phyloP scores from a whole-genome alignment of 331 rosid genomes.

The Quercus tomentella region DNA sequence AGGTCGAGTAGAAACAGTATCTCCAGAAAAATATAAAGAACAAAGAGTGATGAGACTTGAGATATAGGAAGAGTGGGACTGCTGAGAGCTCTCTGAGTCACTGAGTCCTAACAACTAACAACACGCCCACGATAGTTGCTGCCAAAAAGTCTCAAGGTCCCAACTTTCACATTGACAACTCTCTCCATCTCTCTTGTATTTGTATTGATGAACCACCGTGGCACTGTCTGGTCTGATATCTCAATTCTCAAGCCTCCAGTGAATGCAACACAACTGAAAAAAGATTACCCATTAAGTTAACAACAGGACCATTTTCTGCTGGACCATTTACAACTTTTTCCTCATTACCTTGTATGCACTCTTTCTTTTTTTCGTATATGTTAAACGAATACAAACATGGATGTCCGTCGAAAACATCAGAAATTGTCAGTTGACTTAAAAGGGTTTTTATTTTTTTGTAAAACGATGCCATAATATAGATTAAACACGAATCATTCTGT shows the following conservation, averaged over 20 bases:
- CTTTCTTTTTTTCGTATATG: no score
- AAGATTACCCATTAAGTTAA: neutral
- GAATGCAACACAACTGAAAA: neutral
- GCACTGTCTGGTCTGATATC: neutral
- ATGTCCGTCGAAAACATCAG: no score
- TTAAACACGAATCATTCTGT: no score
- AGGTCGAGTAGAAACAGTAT: conserved; percentile 20
- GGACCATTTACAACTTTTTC: neutral
- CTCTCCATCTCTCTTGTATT: neutral
- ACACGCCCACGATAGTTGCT: conserved; percentile 55
- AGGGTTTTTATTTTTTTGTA: no score
- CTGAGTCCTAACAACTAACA: conserved; percentile 44
- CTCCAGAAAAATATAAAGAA: neutral
- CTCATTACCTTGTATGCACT: neutral
- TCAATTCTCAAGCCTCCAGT: neutral
- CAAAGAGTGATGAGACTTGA: conserved; percentile 50
- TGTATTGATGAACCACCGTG: neutral
- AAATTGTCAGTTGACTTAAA: no score
- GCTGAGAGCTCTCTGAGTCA: conserved; percentile 30
- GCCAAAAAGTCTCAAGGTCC: conserved; percentile 20
- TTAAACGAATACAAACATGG: no score
- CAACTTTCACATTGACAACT: neutral
- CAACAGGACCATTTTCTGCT: no score
- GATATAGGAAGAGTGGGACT: conserved; percentile 32
- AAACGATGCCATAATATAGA: no score